Evolutionary conservation across 768 basidiomycete genomes (phyloP).

Genomic region (Suillus lakei): DNA sequence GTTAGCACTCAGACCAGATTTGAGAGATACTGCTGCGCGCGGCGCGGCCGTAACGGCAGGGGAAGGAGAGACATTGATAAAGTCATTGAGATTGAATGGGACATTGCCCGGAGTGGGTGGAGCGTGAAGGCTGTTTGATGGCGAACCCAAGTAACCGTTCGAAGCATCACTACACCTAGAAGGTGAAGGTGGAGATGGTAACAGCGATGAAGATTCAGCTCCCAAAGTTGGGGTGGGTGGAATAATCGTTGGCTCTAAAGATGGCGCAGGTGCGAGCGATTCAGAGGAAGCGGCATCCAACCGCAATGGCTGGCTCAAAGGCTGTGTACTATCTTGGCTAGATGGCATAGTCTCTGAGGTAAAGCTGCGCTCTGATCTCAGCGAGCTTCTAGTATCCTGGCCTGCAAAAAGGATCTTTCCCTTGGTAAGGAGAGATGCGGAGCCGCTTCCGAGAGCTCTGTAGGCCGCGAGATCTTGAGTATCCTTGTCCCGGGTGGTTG

Average conservation of each 20-base stretch:
- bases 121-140: conserved; percentile 25
- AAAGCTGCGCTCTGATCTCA: conserved; percentile 35
- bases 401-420: conserved; percentile 74
- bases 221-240: conserved; percentile 39
- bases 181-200: conserved; percentile 31
- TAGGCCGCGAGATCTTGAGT: conserved; percentile 59
- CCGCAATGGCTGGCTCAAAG: conserved; percentile 21
- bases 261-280: conserved; percentile 28
- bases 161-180: conserved; percentile 23
- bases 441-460: conserved; percentile 55
- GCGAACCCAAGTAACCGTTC: conserved; percentile 4
- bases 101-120: conserved; percentile 41
- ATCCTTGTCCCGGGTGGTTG: conserved; percentile 49
- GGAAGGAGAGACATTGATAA: conserved; percentile 74
- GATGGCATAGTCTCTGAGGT: conserved; percentile 28
- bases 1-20: conserved; percentile 48
- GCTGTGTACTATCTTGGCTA: conserved; percentile 28
- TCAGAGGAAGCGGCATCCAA: conserved; percentile 21
- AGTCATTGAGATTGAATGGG: conserved; percentile 71
- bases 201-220: conserved; percentile 26
- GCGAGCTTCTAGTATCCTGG: conserved; percentile 28
- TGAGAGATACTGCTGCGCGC: conserved; percentile 36
- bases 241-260: conserved; percentile 36
- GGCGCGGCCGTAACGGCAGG: conserved; percentile 46
- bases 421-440: conserved; percentile 53